Conservation (phyloP, 1,284 basidiomycete genomes). For the Takashimella koratensis region DNA sequence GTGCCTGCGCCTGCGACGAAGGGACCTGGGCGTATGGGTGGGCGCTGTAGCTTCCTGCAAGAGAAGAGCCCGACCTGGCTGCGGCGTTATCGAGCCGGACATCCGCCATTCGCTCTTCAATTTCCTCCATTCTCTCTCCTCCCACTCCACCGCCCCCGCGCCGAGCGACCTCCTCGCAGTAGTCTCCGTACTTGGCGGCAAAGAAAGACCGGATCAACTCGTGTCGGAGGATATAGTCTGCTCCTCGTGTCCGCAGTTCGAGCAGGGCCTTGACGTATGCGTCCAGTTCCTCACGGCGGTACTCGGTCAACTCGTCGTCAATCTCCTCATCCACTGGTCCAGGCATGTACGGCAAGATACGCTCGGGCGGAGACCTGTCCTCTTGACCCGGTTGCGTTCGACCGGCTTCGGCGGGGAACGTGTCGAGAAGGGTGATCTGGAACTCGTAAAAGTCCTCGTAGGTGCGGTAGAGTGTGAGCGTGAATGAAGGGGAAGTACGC, state of each 20-base stretch:
- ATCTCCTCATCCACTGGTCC: slow-evolving; percentile 76
- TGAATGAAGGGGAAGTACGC: slow-evolving; percentile 61
- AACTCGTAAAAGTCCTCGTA: slow-evolving; percentile 99
- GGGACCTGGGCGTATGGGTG: not conserved
- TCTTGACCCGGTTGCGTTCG: slow-evolving; percentile 51
- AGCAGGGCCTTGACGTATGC: slow-evolving; percentile 81
- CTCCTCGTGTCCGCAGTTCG: slow-evolving; percentile 59
- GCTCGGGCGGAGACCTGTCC: slow-evolving; percentile 48
- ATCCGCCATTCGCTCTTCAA: slow-evolving; percentile 52
- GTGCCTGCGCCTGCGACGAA: slow-evolving; percentile 4
- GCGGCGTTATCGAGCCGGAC: slow-evolving; percentile 11
- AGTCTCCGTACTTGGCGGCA: slow-evolving; percentile 81
- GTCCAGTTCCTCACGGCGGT: slow-evolving; percentile 78
- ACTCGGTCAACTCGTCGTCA: slow-evolving; percentile 78
- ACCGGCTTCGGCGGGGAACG: slow-evolving; percentile 86
- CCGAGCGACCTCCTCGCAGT: slow-evolving; percentile 65
- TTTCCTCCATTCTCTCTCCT: slow-evolving; percentile 58
- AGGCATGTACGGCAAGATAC: slow-evolving; percentile 93
- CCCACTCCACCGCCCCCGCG: not conserved
- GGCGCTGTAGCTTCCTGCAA: not conserved
- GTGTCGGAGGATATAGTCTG: slow-evolving; percentile 77
- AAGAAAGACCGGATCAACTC: slow-evolving; percentile 80
- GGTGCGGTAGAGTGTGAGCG: slow-evolving; percentile 85
- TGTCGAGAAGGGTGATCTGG: slow-evolving; percentile 80
- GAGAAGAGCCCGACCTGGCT: not conserved